Evolutionary conservation across 306 rosid species (phyloP), one percentile per base, ranked within the genome.

Genomic region (Luffa aegyptiaca): DNA sequence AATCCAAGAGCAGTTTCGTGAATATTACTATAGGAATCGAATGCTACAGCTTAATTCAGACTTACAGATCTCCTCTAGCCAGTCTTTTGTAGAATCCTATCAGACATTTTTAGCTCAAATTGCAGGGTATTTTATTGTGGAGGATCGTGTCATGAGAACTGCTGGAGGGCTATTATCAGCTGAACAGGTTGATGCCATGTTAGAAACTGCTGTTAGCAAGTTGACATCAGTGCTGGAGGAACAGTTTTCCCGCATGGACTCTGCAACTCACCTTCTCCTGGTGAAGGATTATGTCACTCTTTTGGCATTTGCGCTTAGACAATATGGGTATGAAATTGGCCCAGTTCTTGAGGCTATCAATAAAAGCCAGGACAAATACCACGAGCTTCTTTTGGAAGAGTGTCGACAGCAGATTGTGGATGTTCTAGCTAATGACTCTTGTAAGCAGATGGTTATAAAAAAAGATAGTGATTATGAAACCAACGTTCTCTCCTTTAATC

Each of bases 271-370:
- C 82, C 92, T 91, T 88, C 99, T 93, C 49, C 75, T 89, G 83
- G 97, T 95, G 86, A 95, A 95, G 91, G 97, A 95, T 81, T 90
- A 95, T 82, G 93, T 95, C 59, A 90, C 99, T 1, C 99, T 95
- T 76, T 89, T 93, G 8, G 86, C 88, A 8, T 84, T 89, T 13
- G 88, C 96, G 83, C 97, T 95, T 31, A 85, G 86, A 79, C 94
- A 85, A 79, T 95, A 93, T 82, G 97, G 97, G 45, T 93, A 93
- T 75, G 97, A 93, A 81, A 88, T 95, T 33, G 87, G 86, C 18
- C 88, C 89, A 35, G 83, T 95, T 64, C 88, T 93, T 61, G 94
- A 95, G 52, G 91, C 88, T 44, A 87, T 95, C 59, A 87, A 90
- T 81, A 86, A 79, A 39, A 84, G 88, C 79, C 78, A 85, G 31